Conservation (phyloP, 257 asterid species). For the Gentiana straminea region DNA sequence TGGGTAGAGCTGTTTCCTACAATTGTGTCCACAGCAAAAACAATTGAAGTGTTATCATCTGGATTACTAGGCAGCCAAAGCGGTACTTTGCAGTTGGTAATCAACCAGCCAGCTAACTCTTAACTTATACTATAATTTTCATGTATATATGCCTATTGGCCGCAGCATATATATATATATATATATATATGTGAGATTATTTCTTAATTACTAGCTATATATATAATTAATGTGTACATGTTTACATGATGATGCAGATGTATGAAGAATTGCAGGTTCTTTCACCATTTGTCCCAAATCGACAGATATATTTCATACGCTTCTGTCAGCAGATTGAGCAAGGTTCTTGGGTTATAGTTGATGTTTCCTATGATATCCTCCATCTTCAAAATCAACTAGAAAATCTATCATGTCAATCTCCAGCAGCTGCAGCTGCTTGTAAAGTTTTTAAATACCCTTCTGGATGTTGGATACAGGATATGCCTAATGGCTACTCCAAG, state of each 20-base stretch:
- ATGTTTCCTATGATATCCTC: slow-evolving; percentile 69
- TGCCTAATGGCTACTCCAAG: slow-evolving; percentile 98
- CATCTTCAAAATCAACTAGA: slow-evolving; percentile 24
- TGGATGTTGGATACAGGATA: slow-evolving; percentile 87
- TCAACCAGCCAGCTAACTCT: not conserved
- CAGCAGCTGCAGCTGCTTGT: slow-evolving; percentile 37
- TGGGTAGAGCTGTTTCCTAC: slow-evolving; percentile 81
- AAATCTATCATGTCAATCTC: no score
- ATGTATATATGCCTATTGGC: not conserved
- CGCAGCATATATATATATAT: not conserved
- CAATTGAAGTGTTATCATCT: slow-evolving; percentile 64
- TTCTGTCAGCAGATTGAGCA: slow-evolving; percentile 79
- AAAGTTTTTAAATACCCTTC: slow-evolving; percentile 72
- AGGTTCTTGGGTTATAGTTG: slow-evolving; percentile 79
- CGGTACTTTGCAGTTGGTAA: slow-evolving; percentile 77
- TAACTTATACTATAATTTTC: not conserved
- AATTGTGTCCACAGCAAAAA: slow-evolving; percentile 74
- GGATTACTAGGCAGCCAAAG: slow-evolving; percentile 60
- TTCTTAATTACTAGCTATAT: not conserved
- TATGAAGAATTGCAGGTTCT: slow-evolving; percentile 75
- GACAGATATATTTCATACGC: slow-evolving; percentile 64
- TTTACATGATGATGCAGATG: slow-evolving; percentile 42
- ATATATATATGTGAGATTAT: not conserved
- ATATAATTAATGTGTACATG: not conserved
- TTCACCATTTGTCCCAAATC: slow-evolving; percentile 64